Evolutionary conservation across 2,329 filamentous ascomycete genomes (phyloP).

Genomic region (Fusarium nygamai): DNA sequence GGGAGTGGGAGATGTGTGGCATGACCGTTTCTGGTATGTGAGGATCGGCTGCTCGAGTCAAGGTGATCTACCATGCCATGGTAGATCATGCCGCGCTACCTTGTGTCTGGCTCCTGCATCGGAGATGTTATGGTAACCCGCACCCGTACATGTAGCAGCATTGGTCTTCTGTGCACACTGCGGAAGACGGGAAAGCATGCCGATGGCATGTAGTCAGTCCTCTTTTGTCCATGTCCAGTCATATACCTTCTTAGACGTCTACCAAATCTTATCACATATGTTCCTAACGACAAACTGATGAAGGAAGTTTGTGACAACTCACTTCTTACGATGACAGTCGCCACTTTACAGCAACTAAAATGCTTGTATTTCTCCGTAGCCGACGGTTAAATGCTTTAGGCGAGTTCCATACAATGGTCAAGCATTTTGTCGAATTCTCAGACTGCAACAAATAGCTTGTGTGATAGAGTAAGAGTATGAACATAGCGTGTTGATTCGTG

Average conservation of each 20-base stretch:
- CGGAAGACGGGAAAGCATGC: background rate
- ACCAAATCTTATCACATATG: conserved; percentile 5
- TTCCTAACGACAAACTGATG: background rate
- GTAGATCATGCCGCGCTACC: conserved; percentile 18
- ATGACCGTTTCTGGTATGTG: conserved; percentile 12
- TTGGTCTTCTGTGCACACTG: background rate
- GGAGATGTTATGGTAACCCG: conserved; percentile 17
- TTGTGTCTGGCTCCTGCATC: conserved; percentile 18
- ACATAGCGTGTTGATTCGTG: background rate
- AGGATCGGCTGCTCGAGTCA: conserved; percentile 35
- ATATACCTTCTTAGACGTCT: background rate
- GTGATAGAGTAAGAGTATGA: background rate
- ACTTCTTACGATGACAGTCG: conserved; percentile 2
- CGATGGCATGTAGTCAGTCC: conserved; percentile 9
- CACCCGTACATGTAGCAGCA: background rate
- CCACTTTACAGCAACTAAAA: conserved; percentile 5
- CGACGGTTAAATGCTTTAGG: conserved; percentile 14
- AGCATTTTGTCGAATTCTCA: conserved; percentile 19
- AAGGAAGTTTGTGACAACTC: conserved; percentile 11
- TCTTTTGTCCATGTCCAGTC: background rate
- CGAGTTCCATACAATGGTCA: conserved; percentile 23
- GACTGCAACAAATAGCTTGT: background rate
- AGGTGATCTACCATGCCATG: conserved; percentile 13
- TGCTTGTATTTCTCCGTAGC: conserved; percentile 27
- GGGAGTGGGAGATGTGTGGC: conserved; percentile 6